These are phyloP conservation scores for Neodidymelliopsis sp. DNA, from an alignment of 2,329 filamentous ascomycete genomes.

Conservation along the genomic window DNA sequence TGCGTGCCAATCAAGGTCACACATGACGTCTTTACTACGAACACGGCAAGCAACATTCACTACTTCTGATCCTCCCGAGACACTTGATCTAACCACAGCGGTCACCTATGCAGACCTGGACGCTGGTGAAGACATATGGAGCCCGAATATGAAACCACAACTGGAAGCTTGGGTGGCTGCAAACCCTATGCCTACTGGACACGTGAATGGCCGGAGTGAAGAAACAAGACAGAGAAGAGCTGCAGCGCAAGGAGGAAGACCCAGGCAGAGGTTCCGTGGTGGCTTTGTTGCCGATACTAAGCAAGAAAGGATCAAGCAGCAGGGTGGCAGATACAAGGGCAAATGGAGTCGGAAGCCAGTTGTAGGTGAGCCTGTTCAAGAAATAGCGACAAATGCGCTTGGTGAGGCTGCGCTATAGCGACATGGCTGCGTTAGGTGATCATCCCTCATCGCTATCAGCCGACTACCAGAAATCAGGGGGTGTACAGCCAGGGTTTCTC, in stretches of 20 bases:
- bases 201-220: constrained; percentile 31
- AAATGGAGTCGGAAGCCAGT: constrained; percentile 31
- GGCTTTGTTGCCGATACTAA: constrained; percentile 38
- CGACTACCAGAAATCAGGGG: too few relatives aligned
- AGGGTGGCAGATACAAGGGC: constrained; percentile 37
- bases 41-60: constrained; percentile 37
- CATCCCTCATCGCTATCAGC: too few relatives aligned
- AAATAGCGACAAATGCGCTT: not conserved
- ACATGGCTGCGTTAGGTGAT: too few relatives aligned
- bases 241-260: constrained; percentile 19
- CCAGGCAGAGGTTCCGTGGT: constrained; percentile 38
- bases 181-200: constrained; percentile 24
- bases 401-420: too few relatives aligned
- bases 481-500: constrained; percentile 33
- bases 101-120: constrained; percentile 35
- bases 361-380: not conserved
- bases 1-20: constrained; percentile 30
- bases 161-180: constrained; percentile 33
- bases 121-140: constrained; percentile 35
- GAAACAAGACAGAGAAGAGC: constrained; percentile 22
- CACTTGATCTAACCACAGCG: constrained; percentile 13
- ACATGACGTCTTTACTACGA: constrained; percentile 36
- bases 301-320: constrained; percentile 39
- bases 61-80: constrained; percentile 5
- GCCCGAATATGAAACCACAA: constrained; percentile 26